phyloP scores from a whole-genome alignment of 2,329 filamentous ascomycete species.

The Phialophora verrucosa region DNA sequence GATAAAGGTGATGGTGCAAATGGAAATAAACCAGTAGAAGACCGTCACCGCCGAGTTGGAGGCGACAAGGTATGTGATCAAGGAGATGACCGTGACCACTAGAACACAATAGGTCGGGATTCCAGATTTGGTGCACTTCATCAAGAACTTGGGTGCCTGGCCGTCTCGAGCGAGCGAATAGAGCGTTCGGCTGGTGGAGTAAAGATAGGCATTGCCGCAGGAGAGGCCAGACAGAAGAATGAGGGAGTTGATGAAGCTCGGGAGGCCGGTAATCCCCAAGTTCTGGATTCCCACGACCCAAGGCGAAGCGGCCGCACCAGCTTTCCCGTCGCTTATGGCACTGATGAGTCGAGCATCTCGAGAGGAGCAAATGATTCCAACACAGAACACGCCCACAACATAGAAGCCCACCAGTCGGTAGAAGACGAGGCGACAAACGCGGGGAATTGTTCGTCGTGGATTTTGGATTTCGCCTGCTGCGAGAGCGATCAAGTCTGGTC shows the following conservation, averaged over 20 bases:
- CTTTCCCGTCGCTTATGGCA: conserved; percentile 61
- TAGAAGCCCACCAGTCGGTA: conserved; percentile 78
- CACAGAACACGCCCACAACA: conserved; percentile 71
- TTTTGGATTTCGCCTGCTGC: conserved; percentile 72
- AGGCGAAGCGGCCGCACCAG: conserved; percentile 70
- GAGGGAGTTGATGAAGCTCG: conserved; percentile 74
- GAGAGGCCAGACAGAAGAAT: conserved; percentile 75
- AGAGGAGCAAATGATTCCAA: conserved; percentile 72
- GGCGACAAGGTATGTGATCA: conserved; percentile 74
- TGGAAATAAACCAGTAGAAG: conserved; percentile 71
- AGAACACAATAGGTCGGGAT: conserved; percentile 70
- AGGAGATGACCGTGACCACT: conserved; percentile 67
- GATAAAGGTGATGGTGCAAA: conserved; percentile 53
- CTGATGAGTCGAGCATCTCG: conserved; percentile 64
- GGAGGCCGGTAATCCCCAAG: conserved; percentile 66
- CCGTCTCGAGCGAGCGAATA: conserved; percentile 55
- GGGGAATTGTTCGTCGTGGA: conserved; percentile 70
- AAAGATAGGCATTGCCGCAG: conserved; percentile 70
- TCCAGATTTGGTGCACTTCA: conserved; percentile 63
- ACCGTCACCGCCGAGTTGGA: conserved; percentile 67
- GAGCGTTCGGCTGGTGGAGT: conserved; percentile 58
- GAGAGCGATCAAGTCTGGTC: conserved; percentile 66
- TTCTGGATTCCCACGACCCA: conserved; percentile 75
- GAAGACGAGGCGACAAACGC: conserved; percentile 75
- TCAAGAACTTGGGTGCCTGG: conserved; percentile 62